Base-by-base conservation (phyloP, 441 rosid species). In the Pelargonium australe region DNA sequence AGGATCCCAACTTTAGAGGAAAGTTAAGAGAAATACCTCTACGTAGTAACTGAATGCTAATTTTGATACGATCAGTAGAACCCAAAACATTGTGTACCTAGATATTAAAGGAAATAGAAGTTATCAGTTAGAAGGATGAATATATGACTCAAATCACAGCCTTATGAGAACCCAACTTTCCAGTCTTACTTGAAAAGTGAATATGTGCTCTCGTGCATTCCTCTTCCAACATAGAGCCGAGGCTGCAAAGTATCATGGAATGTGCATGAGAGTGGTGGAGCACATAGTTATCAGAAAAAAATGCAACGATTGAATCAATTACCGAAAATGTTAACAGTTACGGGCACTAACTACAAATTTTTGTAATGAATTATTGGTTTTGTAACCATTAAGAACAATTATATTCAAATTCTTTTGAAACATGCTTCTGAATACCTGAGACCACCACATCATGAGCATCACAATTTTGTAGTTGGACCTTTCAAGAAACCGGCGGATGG, bases 361-460 rank as follows among this genome's bases (percentile, higher is more conserved):
- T 9, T 49, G 17, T 1, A n/a, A 5, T 49, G 7, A 57, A 19
- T 57, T 57, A 57, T 19, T 57, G 28, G 63, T 57, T 57, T 19
- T n/a, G 25, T 57, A 57, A 57, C 28, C 2, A 57, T 57, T 17
- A 57, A 19, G 28, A 6, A 57, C 28, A 57, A 57, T 19, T 17
- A 20, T 7, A 55, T 2, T 23, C 17, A 37, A 17, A 40, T 55
- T 12, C 68, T 17, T 45, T 49, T 49, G 57, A 61, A 57, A 2
- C 64, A 64, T 25, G 31, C 64, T 74, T 44, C 37, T 66, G 37
- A 65, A 72, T 83, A 92, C 99, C 96, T 95, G 99, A 70, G 99
- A 92, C 99, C 99, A 95, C 99, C 99, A 95, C 99, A 95, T 95
- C 89, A 88, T 86, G 70, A 95, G 90, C 98, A 90, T 95, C 70